phyloP scores from a whole-genome alignment of 805 yeast genomes.

The Yarrowia hollandica region DNA sequence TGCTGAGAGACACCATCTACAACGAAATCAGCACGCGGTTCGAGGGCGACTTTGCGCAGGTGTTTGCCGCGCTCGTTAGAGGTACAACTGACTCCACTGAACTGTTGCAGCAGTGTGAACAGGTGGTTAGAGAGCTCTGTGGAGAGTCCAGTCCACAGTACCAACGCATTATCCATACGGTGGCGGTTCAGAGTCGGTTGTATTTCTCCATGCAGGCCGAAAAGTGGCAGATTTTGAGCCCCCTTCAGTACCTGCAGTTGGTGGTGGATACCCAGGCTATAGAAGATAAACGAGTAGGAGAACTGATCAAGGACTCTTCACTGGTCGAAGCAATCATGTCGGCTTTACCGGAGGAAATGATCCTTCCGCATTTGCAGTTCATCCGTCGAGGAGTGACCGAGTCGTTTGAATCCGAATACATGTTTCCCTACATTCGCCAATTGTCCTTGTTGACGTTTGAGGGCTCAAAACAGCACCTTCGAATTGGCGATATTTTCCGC shows the following conservation, averaged over 20 bases:
- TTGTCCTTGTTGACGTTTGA: background rate
- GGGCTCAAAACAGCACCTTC: background rate
- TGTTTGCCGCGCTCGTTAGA: background rate
- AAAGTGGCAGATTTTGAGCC: conserved; percentile 8
- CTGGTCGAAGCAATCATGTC: background rate
- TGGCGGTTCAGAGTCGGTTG: background rate
- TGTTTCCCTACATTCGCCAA: background rate
- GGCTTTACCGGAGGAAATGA: conserved; percentile 9
- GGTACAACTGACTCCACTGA: background rate
- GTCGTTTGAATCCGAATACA: background rate
- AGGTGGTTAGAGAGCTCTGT: conserved; percentile 4
- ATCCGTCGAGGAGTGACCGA: background rate
- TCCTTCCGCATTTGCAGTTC: background rate
- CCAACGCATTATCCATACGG: background rate
- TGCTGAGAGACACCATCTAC: background rate
- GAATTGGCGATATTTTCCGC: conserved; percentile 10
- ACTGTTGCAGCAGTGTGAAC: background rate
- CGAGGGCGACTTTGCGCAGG: background rate
- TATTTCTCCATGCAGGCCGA: conserved; percentile 5
- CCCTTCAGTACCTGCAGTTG: background rate
- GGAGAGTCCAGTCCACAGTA: conserved; percentile 10
- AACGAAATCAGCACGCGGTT: background rate
- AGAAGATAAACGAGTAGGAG: background rate
- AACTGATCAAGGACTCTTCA: background rate
- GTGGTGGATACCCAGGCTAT: background rate